phyloP scores from a whole-genome alignment of 371 early-diverging fungal genomes.

The Mucor piriformis region DNA sequence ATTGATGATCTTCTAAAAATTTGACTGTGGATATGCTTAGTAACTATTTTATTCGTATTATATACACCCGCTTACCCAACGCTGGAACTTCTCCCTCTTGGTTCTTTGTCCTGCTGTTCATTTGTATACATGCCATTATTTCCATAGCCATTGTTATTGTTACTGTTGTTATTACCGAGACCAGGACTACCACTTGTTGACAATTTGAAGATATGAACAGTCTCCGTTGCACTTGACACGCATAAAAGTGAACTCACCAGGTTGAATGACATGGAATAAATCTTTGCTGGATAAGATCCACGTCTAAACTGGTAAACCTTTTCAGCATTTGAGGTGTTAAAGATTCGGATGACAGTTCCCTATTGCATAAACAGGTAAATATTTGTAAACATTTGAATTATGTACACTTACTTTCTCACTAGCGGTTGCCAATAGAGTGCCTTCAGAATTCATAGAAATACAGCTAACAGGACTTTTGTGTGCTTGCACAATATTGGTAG shows the following conservation, averaged over 20 bases:
- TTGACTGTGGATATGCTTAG: slow-evolving; percentile 31
- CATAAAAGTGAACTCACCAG: slow-evolving; percentile 77
- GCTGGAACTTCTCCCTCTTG: slow-evolving; percentile 32
- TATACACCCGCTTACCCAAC: slow-evolving; percentile 38
- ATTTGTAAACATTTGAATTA: background rate
- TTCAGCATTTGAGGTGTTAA: slow-evolving; percentile 84
- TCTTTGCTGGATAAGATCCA: slow-evolving; percentile 90
- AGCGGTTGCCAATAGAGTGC: slow-evolving; percentile 90
- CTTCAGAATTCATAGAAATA: slow-evolving; percentile 86
- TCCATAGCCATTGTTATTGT: slow-evolving; percentile 10
- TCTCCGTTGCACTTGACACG: slow-evolving; percentile 93
- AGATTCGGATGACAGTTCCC: slow-evolving; percentile 97
- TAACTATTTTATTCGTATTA: background rate
- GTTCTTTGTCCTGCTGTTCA: slow-evolving; percentile 19
- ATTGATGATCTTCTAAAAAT: slow-evolving; percentile 63
- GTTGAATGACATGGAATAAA: slow-evolving; percentile 91
- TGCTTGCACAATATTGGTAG: slow-evolving; percentile 86
- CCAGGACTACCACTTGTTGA: slow-evolving; percentile 23
- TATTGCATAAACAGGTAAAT: slow-evolving; percentile 19
- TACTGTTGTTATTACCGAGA: background rate
- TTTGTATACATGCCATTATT: slow-evolving; percentile 17
- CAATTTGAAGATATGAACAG: slow-evolving; percentile 95
- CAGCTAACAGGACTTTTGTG: slow-evolving; percentile 88
- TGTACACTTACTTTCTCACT: slow-evolving; percentile 81
- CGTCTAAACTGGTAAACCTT: slow-evolving; percentile 95